Base-by-base conservation (phyloP, 768 basidiomycete genomes). In the Pluteus cervinus region DNA sequence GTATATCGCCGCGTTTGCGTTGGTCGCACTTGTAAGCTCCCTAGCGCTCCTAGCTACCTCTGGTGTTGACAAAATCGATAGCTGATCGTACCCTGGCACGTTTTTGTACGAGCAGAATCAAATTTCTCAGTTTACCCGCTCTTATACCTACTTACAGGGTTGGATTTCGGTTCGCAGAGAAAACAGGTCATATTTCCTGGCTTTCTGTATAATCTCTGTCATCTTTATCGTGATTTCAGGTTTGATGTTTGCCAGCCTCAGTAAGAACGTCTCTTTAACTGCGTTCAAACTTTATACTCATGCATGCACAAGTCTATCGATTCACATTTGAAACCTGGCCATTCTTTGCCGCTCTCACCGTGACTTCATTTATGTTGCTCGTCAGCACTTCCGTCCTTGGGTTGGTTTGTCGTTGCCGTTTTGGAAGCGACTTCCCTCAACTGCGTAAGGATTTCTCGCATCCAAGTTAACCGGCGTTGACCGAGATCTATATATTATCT, bases 381-480 rank as follows among this genome's bases (percentile, higher is more conserved):
- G 48, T 73, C 6, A 43, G 55, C 5, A 68, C 71, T 4, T 56
- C 62, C n/a, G 41, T 58, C 21, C 43, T 76, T 7, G 73, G 66
- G 5, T 30, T 75, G 29, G 31, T 69, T n/a, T 77, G 75, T 51
- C 61, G 73, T 36, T 40, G 67, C 20, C 68, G 76, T 45, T 79
- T 76, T 47, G 75, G 71, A 7, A 71, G 66, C 47, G 76, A 75
- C 2, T 60, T 77, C 7, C 63, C 65, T 4, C 69, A 76, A 21
- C 77, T 68, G 44, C 54, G 76, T 76, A 51, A 57, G 71, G 49
- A 2, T 26, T n/a, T n/a, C n/a, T n/a, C n/a, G n/a, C n/a, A n/a
- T n/a, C n/a, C n/a, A n/a, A n/a, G n/a, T n/a, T n/a, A n/a, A n/a
- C n/a, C n/a, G n/a, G n/a, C n/a, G n/a, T n/a, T n/a, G n/a, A n/a